phyloP scores from a whole-genome alignment of 257 asterid genomes.

The Solanum virginianum region DNA sequence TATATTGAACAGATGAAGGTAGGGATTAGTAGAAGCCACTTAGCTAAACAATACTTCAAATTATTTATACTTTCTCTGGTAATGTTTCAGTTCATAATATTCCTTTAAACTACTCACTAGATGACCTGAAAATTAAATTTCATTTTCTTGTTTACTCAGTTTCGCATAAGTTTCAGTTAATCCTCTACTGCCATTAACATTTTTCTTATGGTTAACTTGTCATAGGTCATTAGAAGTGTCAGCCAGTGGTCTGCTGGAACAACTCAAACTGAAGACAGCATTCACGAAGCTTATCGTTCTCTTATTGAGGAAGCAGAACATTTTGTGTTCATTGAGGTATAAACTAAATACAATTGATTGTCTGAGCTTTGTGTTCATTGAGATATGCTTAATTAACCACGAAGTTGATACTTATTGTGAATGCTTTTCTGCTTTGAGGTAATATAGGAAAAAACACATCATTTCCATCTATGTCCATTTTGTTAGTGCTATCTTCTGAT shows the following conservation, averaged over 20 bases:
- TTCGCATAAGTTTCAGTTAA: neutral
- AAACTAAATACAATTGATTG: neutral
- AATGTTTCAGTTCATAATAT: neutral
- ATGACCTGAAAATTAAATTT: neutral
- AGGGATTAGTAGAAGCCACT: neutral
- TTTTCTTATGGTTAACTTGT: neutral
- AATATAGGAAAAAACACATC: neutral
- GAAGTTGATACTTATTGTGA: neutral
- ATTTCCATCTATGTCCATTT: neutral
- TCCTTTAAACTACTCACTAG: neutral
- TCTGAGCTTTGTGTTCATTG: slow-evolving; percentile 51
- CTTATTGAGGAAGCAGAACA: slow-evolving; percentile 79
- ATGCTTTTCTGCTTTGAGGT: neutral
- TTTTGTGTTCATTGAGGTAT: slow-evolving; percentile 85
- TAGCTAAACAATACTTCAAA: neutral
- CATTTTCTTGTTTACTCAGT: neutral
- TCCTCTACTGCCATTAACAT: neutral
- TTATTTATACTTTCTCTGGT: neutral
- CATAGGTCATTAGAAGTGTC: slow-evolving; percentile 86
- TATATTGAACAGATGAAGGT: neutral
- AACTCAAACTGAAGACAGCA: slow-evolving; percentile 92
- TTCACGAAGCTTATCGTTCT: slow-evolving; percentile 84
- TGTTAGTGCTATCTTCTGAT: neutral
- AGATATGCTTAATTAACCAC: slow-evolving; percentile 24
- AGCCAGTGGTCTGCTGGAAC: slow-evolving; percentile 99